phyloP scores from a whole-genome alignment of 768 basidiomycete species.

The Lactarius hengduanensis region DNA sequence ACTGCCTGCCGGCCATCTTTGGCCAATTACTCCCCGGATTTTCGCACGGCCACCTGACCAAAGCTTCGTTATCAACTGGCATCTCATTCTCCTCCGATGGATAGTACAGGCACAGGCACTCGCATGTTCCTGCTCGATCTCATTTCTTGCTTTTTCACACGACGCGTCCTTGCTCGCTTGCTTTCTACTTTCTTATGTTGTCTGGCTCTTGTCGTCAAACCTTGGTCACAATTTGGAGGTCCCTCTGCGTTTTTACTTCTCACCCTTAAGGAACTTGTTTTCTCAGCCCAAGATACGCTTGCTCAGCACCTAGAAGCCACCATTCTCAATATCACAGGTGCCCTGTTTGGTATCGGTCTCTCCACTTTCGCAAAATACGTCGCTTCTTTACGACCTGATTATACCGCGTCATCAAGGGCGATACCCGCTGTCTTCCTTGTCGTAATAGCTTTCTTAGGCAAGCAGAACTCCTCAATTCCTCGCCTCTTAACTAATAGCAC shows the following conservation, averaged over 20 bases:
- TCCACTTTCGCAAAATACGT: conserved; percentile 39
- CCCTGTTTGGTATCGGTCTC: conserved; percentile 40
- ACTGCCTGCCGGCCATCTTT: conserved; percentile 3
- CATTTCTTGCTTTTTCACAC: conserved; percentile 28
- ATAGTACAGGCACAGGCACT: neutral
- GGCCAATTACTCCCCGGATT: conserved; percentile 8
- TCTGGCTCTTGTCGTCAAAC: conserved; percentile 40
- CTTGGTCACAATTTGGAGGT: conserved; percentile 43
- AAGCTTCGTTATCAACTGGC: neutral
- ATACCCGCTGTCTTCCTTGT: conserved; percentile 45
- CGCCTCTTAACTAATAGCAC: conserved; percentile 8
- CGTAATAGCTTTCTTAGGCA: conserved; percentile 41
- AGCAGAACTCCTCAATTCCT: neutral
- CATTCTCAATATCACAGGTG: conserved; percentile 45
- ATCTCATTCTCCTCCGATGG: neutral
- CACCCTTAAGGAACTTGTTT: conserved; percentile 47
- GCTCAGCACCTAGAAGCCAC: conserved; percentile 49
- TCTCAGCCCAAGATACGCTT: conserved; percentile 46
- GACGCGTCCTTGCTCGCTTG: conserved; percentile 42
- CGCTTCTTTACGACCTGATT: conserved; percentile 33
- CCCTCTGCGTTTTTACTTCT: conserved; percentile 39
- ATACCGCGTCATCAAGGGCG: conserved; percentile 36
- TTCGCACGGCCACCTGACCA: conserved; percentile 27
- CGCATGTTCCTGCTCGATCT: neutral
- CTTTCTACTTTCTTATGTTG: conserved; percentile 46